Conservation (phyloP, 495 filamentous ascomycete species). For the Aspergillus conjunctus region DNA sequence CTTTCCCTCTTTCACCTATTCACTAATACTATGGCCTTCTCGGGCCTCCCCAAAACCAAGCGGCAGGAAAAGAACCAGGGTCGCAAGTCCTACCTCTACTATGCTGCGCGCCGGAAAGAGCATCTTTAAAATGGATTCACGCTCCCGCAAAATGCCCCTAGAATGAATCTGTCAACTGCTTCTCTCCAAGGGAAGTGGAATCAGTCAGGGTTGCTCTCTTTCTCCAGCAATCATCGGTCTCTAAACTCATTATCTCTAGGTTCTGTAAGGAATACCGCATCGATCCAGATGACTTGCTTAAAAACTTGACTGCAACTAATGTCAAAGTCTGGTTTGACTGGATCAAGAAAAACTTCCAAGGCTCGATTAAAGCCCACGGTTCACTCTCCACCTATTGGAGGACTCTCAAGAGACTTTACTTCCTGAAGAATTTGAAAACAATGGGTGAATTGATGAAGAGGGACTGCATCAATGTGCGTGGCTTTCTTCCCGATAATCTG, state of each 20-base stretch:
- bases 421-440: conserved; percentile 8
- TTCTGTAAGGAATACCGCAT: not conserved
- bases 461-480: not conserved
- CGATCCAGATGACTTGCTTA: conserved; percentile 7
- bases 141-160: too few relatives aligned
- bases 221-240: too few relatives aligned
- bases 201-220: too few relatives aligned
- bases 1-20: too few relatives aligned
- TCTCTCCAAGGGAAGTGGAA: too few relatives aligned
- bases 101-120: too few relatives aligned
- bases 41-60: too few relatives aligned
- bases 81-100: too few relatives aligned
- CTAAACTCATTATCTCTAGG: not conserved
- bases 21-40: too few relatives aligned
- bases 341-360: conserved; percentile 18
- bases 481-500: not conserved
- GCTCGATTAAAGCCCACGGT: conserved; percentile 13
- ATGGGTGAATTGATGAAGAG: conserved; percentile 4
- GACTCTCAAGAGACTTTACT: conserved; percentile 21
- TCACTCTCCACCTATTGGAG: conserved; percentile 17
- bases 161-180: too few relatives aligned
- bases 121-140: too few relatives aligned
- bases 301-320: conserved; percentile 11
- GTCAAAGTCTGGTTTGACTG: conserved; percentile 22
- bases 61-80: too few relatives aligned